These are phyloP conservation scores for Murraya paniculata DNA, from an alignment of 345 rosid species.

Conservation along the genomic window DNA sequence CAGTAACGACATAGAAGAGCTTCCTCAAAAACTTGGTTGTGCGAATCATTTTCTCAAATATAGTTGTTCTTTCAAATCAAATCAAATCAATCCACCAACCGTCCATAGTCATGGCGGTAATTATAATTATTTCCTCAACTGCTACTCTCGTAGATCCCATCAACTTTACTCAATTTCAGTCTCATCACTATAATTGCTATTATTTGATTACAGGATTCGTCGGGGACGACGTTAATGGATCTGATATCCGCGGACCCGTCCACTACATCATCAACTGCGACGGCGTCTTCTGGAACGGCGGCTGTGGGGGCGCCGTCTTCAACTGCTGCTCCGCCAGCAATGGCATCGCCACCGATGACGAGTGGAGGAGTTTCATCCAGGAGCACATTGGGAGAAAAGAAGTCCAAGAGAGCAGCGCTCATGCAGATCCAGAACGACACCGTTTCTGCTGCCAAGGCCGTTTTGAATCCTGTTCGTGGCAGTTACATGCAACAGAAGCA, in stretches of 20 bases:
- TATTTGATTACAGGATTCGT: constrained; percentile 53
- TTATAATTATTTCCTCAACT: neutral
- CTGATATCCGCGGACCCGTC: constrained; percentile 92
- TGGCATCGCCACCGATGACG: constrained; percentile 20
- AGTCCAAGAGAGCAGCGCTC: constrained; percentile 73
- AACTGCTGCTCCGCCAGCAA: constrained; percentile 27
- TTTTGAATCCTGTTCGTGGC: constrained; percentile 49
- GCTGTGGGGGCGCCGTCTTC: constrained; percentile 34
- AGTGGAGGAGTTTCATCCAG: constrained; percentile 39
- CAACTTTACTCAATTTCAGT: neutral
- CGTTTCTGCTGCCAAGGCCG: constrained; percentile 88
- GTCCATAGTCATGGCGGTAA: constrained; percentile 3
- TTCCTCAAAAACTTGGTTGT: neutral
- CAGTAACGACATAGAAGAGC: neutral
- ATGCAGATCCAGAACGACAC: constrained; percentile 96
- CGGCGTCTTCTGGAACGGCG: constrained; percentile 38
- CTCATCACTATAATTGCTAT: neutral
- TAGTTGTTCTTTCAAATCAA: neutral
- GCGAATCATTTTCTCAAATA: neutral
- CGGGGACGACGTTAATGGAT: constrained; percentile 97
- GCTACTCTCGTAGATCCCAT: neutral
- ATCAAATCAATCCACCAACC: constrained; percentile 5
- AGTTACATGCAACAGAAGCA: constrained; percentile 76
- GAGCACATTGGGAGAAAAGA: constrained; percentile 71
- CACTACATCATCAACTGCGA: constrained; percentile 36